These are phyloP conservation scores for Primulina eburnea DNA, from an alignment of 257 asterid genomes.

Conservation along the genomic window DNA sequence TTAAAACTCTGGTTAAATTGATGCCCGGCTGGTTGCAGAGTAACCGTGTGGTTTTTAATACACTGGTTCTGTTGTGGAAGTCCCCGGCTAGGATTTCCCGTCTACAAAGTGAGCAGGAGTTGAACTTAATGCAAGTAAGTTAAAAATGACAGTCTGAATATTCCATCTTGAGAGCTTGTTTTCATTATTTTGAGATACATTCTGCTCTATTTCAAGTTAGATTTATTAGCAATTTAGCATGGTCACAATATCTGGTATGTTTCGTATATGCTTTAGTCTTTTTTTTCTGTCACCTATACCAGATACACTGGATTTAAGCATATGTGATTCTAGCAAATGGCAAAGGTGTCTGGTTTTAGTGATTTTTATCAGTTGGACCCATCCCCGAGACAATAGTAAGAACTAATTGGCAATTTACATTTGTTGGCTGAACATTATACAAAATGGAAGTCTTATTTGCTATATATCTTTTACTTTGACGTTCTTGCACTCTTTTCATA, in stretches of 20 bases:
- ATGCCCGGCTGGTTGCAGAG: slow-evolving; percentile 98
- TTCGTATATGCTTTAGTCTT: not conserved
- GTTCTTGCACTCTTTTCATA: not conserved
- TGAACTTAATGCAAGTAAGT: slow-evolving; percentile 91
- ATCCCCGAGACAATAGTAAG: not conserved
- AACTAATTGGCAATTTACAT: not conserved
- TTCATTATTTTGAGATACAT: not conserved
- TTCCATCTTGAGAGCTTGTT: slow-evolving; percentile 18
- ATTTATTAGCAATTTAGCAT: not conserved
- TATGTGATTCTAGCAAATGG: not conserved
- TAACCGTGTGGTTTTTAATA: slow-evolving; percentile 77
- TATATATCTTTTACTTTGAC: not conserved
- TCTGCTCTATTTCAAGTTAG: not conserved
- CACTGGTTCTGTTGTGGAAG: slow-evolving; percentile 85
- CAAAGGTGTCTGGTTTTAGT: not conserved
- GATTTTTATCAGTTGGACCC: slow-evolving; percentile 5
- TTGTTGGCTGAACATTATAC: not conserved
- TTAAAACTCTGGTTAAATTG: slow-evolving; percentile 88
- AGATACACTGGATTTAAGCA: not conserved
- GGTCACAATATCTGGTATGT: not conserved
- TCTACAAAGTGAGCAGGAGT: slow-evolving; percentile 89
- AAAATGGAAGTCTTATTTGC: not conserved
- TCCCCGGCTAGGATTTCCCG: slow-evolving; percentile 83
- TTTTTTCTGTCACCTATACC: not conserved
- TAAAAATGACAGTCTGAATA: slow-evolving; percentile 12